Evolutionary conservation across 352 stramenopile genomes (phyloP).

Genomic region (Phytophthora pisi): DNA sequence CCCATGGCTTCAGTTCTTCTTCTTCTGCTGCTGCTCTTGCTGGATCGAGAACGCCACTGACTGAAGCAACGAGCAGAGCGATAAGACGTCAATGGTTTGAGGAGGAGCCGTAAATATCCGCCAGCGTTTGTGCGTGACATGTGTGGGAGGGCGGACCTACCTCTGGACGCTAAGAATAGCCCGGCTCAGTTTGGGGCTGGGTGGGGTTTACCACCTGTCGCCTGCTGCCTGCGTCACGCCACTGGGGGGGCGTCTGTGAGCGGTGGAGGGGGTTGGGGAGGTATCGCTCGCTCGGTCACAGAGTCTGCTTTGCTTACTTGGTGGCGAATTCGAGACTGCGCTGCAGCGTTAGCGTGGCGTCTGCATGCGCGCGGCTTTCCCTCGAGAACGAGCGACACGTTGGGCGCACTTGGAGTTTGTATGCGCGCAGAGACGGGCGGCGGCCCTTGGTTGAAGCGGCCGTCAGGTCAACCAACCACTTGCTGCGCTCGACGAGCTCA

Average conservation of each 20-base stretch:
- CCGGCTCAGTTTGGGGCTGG: slow-evolving; percentile 8
- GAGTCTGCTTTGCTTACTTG: background rate
- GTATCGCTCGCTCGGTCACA: background rate
- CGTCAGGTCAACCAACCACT: background rate
- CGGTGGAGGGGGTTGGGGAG: too few species aligned
- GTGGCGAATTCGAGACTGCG: slow-evolving; percentile 15
- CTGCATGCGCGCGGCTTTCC: background rate
- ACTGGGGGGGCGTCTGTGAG: background rate
- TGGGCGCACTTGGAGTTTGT: slow-evolving; percentile 25
- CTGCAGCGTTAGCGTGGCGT: background rate
- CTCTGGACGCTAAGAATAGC: slow-evolving; percentile 16
- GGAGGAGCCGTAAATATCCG: slow-evolving; percentile 13
- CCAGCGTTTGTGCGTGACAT: background rate
- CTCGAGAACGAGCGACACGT: slow-evolving; percentile 14
- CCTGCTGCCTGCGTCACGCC: slow-evolving; percentile 9
- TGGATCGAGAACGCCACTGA: background rate
- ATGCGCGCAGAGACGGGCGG: slow-evolving; percentile 21
- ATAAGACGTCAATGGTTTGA: background rate
- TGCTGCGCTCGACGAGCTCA: slow-evolving; percentile 1
- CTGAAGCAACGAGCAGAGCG: background rate
- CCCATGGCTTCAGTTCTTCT: slow-evolving; percentile 44
- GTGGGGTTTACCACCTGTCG: background rate
- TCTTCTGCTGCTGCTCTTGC: background rate
- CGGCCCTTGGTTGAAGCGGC: background rate
- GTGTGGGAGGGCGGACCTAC: background rate